These are phyloP conservation scores for Pestalotiopsis sp. DNA, from an alignment of 2,329 filamentous ascomycete species.

Conservation along the genomic window DNA sequence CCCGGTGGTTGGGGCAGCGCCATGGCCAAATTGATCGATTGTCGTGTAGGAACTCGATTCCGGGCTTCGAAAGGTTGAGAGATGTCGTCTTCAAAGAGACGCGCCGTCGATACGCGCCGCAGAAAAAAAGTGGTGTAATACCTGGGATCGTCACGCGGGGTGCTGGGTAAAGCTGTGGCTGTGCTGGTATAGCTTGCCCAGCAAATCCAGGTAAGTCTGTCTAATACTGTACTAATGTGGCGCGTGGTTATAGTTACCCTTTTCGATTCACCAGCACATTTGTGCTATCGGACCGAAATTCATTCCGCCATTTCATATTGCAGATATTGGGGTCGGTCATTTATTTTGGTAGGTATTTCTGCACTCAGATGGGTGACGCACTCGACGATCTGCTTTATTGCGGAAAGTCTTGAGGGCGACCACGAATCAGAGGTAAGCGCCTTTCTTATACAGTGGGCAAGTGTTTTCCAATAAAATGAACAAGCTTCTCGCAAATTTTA, in stretches of 20 bases:
- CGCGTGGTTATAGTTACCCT: not conserved
- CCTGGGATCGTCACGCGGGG: not conserved
- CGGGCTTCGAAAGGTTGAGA: not conserved
- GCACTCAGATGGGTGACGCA: too few relatives aligned
- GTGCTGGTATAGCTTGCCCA: not conserved
- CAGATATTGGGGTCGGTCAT: not conserved
- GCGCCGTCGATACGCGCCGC: not conserved
- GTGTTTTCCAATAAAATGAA: too few relatives aligned
- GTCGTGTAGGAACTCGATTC: not conserved
- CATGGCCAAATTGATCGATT: constrained; percentile 19
- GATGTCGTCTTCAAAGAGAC: not conserved
- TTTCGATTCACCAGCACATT: not conserved
- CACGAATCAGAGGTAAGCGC: too few relatives aligned
- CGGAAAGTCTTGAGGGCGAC: too few relatives aligned
- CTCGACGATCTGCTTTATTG: too few relatives aligned
- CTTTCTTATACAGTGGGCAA: too few relatives aligned
- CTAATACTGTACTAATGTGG: not conserved
- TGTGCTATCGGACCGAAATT: too few relatives aligned
- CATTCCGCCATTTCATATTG: not conserved
- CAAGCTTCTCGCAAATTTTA: too few relatives aligned
- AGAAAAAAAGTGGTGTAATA: not conserved
- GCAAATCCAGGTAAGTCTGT: not conserved
- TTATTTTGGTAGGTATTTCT: not conserved
- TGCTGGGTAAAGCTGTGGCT: not conserved
- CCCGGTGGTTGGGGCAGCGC: constrained; percentile 39